Evolutionary conservation across 495 filamentous ascomycete species (phyloP), one percentile per base, ranked within the genome.

Genomic region (Schizothecium vesticola): DNA sequence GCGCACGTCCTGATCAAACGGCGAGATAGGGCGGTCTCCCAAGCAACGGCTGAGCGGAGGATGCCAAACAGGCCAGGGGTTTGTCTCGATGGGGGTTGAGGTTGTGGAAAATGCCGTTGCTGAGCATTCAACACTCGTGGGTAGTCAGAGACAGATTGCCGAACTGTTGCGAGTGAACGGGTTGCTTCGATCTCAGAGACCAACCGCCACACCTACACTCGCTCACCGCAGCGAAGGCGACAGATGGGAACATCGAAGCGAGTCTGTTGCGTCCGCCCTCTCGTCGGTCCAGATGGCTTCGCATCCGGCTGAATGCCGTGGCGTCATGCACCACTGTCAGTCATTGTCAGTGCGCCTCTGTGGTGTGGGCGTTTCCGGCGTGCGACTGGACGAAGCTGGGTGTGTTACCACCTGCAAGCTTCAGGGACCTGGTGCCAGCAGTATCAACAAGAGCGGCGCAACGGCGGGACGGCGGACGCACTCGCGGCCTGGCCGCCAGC

Each of bases 301-400:
- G 43, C 43, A 51, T 51, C 72, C 72, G 74, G 72, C 69, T 76
- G 70, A 74, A 73, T 70, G 66, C 66, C 19, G 69, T 71, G 68
- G 73, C 60, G 63, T 72, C 67, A 75, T 77, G 75, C 75, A 73
- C 58, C 69, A 29, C 19, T 51, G 43, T 51, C 43, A 51, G 43
- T 51, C 43, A 51, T 59, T 43, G 69, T 71, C 73, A 67, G 75
- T 75, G 75, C 75, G 36, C 62, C 31, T 63, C 58, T 60, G 51
- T 59, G 61, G 66, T 72, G 68, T 59, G 74, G 24, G 57, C 61
- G 72, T 71, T 72, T 68, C 65, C 69, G 58, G 59, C 65, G 68
- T 56, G 21, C 69, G 43, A 68, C 63, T 74, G 71, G 74, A 67
- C 68, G 56, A 67, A 31, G 61, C 64, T 68, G 58, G 71, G 69